Conservation (phyloP, 192 early-diverging fungal species). For the Kappamyces sp. region DNA sequence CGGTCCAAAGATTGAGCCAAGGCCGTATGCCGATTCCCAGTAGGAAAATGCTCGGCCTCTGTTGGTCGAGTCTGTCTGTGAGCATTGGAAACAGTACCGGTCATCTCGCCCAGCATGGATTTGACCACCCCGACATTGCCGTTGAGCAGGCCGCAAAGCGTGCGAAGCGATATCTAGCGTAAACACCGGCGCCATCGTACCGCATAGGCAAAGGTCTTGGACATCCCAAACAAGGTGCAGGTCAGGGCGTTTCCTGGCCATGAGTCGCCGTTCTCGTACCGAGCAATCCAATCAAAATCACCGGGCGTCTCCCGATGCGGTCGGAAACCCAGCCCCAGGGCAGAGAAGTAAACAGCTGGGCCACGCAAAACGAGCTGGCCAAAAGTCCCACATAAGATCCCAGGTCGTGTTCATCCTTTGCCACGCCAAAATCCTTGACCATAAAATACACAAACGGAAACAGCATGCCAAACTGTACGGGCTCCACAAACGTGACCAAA, state of each 20-base stretch:
- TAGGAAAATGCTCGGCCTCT: constrained; percentile 68
- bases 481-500: constrained; percentile 42
- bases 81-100: constrained; percentile 15
- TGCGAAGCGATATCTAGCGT: not conserved
- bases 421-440: constrained; percentile 59
- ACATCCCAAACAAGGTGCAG: constrained; percentile 69
- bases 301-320: constrained; percentile 72
- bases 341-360: constrained; percentile 56
- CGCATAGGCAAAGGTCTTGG: constrained; percentile 53
- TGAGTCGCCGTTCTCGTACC: constrained; percentile 15
- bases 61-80: constrained; percentile 57
- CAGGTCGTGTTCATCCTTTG: constrained; percentile 60
- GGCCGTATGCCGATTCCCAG: constrained; percentile 66
- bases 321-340: constrained; percentile 71
- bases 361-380: constrained; percentile 63
- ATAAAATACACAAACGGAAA: constrained; percentile 85
- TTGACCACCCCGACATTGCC: constrained; percentile 67
- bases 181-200: constrained; percentile 19
- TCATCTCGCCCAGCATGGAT: constrained; percentile 79
- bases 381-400: constrained; percentile 76
- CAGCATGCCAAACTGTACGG: constrained; percentile 62
- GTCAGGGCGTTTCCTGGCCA: constrained; percentile 55
- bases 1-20: constrained; percentile 52
- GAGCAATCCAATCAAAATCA: constrained; percentile 70
- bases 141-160: constrained; percentile 12